A percentile compares a stretch with the other conserved stretches of the same genome.
phyloP scores from a whole-genome alignment of 495 filamentous ascomycete species.

The Xylaria sp. region DNA sequence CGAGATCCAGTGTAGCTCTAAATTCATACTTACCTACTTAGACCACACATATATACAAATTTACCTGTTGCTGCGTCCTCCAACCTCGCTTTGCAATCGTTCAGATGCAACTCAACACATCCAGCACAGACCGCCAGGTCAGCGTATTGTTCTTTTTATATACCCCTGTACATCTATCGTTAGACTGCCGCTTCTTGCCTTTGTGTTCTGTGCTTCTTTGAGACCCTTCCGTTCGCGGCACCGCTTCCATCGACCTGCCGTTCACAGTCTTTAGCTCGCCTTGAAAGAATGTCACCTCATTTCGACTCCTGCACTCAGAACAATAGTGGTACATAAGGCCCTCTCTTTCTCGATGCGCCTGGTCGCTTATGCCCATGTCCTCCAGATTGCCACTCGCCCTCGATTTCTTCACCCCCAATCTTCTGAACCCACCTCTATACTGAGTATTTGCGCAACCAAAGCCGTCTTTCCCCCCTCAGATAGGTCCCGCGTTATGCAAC shows the following conservation, averaged over 20 bases:
- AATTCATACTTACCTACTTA: neutral
- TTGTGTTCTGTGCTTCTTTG: slow-evolving; percentile 26
- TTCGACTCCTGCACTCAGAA: slow-evolving; percentile 30
- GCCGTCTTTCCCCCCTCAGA: neutral
- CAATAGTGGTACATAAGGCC: slow-evolving; percentile 36
- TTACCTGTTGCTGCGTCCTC: slow-evolving; percentile 5
- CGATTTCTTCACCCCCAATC: neutral
- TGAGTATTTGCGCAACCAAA: neutral
- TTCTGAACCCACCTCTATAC: slow-evolving; percentile 3
- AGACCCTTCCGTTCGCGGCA: slow-evolving; percentile 40
- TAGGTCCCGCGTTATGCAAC: slow-evolving; percentile 21
- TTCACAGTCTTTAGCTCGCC: slow-evolving; percentile 25
- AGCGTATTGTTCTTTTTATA: slow-evolving; percentile 30
- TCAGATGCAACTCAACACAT: slow-evolving; percentile 29
- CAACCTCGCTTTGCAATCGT: neutral
- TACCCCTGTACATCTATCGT: slow-evolving; percentile 22
- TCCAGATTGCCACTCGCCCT: slow-evolving; percentile 3
- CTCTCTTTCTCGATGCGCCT: slow-evolving; percentile 17
- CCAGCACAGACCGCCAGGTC: slow-evolving; percentile 23
- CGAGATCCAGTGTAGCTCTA: neutral
- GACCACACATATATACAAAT: neutral
- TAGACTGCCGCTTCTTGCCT: slow-evolving; percentile 16
- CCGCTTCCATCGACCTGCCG: slow-evolving; percentile 24
- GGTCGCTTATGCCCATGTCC: neutral
- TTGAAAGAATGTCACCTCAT: slow-evolving; percentile 41